phyloP scores from a whole-genome alignment of 2,329 filamentous ascomycete species.

The Sporothrix globosa region DNA sequence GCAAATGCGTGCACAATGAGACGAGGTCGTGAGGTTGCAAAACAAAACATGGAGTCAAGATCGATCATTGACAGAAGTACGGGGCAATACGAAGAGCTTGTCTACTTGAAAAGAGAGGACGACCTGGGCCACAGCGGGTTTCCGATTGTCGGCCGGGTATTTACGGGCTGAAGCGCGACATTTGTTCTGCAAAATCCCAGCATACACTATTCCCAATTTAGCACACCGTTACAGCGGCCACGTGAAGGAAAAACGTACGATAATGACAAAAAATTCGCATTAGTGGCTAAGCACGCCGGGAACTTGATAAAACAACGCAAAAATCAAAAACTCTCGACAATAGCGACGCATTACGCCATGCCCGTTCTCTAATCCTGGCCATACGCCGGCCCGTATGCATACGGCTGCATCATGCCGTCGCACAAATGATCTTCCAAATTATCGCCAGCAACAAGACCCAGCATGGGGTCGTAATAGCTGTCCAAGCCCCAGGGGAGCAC shows the following conservation, averaged over 20 bases:
- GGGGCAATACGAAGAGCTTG: too few species aligned
- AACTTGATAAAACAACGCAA: not conserved
- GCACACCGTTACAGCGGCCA: not conserved
- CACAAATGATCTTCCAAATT: not conserved
- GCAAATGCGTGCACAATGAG: too few species aligned
- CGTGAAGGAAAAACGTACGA: slow-evolving; percentile 1
- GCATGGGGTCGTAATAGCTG: not conserved
- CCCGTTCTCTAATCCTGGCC: not conserved
- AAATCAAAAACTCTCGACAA: too few species aligned
- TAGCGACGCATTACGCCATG: too few species aligned
- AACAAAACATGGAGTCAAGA: too few species aligned
- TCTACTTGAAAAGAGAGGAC: not conserved
- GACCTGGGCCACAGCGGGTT: not conserved
- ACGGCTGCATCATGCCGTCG: slow-evolving; percentile 11
- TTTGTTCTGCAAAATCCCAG: too few species aligned
- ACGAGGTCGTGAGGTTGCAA: too few species aligned
- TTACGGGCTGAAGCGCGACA: slow-evolving; percentile 3
- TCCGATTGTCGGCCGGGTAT: slow-evolving; percentile 12
- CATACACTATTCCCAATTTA: slow-evolving; percentile 15
- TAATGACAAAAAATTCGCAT: not conserved
- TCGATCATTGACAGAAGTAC: too few species aligned
- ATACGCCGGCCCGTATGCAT: not conserved
- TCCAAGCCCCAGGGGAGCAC: not conserved
- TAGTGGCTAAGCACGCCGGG: not conserved
- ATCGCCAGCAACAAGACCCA: slow-evolving; percentile 1